Evolutionary conservation across 495 filamentous ascomycete genomes (phyloP), one percentile per base, ranked within the genome.

Genomic region (Penicillium paradoxum): DNA sequence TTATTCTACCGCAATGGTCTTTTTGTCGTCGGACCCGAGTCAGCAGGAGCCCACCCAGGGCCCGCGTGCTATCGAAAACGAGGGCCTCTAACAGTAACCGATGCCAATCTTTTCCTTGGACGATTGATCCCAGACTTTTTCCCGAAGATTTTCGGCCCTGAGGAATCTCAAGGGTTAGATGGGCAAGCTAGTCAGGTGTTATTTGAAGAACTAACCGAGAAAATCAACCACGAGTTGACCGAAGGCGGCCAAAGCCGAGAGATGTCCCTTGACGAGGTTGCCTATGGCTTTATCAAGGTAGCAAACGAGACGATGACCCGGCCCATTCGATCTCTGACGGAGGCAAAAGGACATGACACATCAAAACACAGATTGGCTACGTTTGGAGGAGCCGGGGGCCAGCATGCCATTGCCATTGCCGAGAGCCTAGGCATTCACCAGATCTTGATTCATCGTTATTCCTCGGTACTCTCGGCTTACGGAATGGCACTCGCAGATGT

Each of bases 401-500:
- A 98, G 65, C 93, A 98, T 61, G 93, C 93, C 6, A 88, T 93
- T 15, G 90, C 89, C n/a, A 96, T 98, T 60, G 93, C 92, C 10
- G 87, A 91, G 58, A 86, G 85, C 17, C 75, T 98, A 17, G 91
- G 92, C 0, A 89, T 98, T 57, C 79, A 74, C 25, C 88, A 95
- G 65, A 92, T 96, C 32, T 73, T 98, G 4, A 79, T 98, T 13
- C 93, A 97, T 63, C 78, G 87, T 34, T 96, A 97, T 65, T 96
- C 92, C 0, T 96, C 91, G 0, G 90, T 98, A 2, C 78, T 98
- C 0, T 96, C 91, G 0, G 93, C 93, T 2, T 98, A 97, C 57
- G 93, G 93, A 14, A 97, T 98, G 92, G 90, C 90, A 3, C 68
- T 98, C 19, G 93, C 93, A 5, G 92, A 98, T 63, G 91, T 96